phyloP scores from a whole-genome alignment of 2,329 filamentous ascomycete genomes.

The Colletotrichum lindemuthianum region DNA sequence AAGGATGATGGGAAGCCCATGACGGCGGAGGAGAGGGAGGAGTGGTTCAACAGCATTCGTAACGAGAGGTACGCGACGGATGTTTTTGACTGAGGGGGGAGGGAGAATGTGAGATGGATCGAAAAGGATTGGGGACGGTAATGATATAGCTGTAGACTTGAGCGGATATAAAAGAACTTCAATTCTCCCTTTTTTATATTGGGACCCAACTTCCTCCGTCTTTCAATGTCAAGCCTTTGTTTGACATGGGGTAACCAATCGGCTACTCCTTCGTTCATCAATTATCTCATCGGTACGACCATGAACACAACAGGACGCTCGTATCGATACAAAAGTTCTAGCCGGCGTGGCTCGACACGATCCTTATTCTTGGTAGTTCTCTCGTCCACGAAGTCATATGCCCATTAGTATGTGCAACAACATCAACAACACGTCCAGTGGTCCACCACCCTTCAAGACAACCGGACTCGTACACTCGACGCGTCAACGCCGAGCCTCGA shows the following conservation, averaged over 20 bases:
- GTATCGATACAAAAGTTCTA: no score
- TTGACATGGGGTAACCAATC: fast-evolving
- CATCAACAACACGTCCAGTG: background rate
- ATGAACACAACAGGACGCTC: background rate
- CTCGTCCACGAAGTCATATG: background rate
- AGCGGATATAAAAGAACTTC: background rate
- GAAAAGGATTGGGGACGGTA: no score
- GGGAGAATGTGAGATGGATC: no score
- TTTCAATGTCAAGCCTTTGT: no score
- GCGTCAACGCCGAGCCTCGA: background rate
- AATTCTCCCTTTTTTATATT: background rate
- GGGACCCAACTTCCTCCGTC: background rate
- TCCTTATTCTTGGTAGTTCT: background rate
- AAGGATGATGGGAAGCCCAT: conserved; percentile 42
- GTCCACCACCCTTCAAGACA: no score
- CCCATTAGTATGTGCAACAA: background rate
- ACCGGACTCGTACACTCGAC: background rate
- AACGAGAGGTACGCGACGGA: conserved; percentile 69
- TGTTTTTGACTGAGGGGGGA: conserved; percentile 62
- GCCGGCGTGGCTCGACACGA: background rate
- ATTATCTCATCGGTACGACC: background rate
- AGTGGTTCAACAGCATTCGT: conserved; percentile 59
- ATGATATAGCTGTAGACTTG: no score
- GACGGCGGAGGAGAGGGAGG: conserved; percentile 47
- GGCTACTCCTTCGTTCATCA: background rate